These are phyloP conservation scores for Entomophthora muscae DNA, from an alignment of 371 early-diverging fungal species.

Conservation along the genomic window DNA sequence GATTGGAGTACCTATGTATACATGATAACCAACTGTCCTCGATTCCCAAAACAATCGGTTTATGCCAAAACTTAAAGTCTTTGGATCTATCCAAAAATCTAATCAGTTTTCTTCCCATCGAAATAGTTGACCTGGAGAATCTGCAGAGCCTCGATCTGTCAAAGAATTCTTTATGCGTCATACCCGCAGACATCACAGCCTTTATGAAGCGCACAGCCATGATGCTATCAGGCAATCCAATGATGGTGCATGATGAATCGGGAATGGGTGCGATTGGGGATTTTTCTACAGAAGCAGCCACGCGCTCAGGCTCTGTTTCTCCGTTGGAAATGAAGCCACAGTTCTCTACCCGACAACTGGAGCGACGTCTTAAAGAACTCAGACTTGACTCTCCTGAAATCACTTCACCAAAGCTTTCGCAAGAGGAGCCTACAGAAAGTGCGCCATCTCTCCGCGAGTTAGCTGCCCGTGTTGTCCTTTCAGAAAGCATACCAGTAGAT, in stretches of 20 bases:
- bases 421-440: not conserved
- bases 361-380: not conserved
- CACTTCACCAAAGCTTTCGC: not conserved
- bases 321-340: not conserved
- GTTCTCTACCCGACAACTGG: not conserved
- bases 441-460: conserved; percentile 25
- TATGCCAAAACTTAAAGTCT: conserved; percentile 20
- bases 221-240: conserved; percentile 38
- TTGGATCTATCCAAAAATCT: conserved; percentile 24
- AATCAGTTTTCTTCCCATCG: conserved; percentile 31
- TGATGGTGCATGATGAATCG: conserved; percentile 20
- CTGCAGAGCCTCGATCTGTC: conserved; percentile 38
- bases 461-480: conserved; percentile 14
- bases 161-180: conserved; percentile 35
- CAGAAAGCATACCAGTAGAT: conserved; percentile 14
- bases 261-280: not conserved
- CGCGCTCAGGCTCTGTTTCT: not conserved
- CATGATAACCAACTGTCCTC: conserved; percentile 33
- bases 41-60: conserved; percentile 33
- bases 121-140: conserved; percentile 24
- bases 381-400: not conserved
- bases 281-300: not conserved
- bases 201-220: conserved; percentile 28
- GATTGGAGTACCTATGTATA: conserved; percentile 17
- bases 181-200: conserved; percentile 36